These are phyloP conservation scores for Yarrowia sp. DNA, from an alignment of 805 yeast genomes.

Conservation along the genomic window DNA sequence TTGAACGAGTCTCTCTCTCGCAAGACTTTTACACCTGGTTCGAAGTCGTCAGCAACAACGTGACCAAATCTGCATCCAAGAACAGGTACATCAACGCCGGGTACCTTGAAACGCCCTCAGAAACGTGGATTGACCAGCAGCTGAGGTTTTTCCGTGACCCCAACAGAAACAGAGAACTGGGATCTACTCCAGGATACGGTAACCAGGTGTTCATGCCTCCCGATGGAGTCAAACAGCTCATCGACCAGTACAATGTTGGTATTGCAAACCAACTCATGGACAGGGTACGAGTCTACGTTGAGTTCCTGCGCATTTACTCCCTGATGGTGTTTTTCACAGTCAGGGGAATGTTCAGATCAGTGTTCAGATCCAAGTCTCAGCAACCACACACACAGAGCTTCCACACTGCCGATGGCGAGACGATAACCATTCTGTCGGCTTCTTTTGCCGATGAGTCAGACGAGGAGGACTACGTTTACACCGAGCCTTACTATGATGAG, in stretches of 20 bases:
- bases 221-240: constrained; percentile 16
- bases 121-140: constrained; percentile 32
- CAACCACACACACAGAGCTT: not conserved
- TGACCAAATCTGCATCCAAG: constrained; percentile 24
- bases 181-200: constrained; percentile 12
- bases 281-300: constrained; percentile 1
- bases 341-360: not conserved
- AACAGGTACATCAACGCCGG: constrained; percentile 35
- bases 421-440: constrained; percentile 21
- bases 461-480: constrained; percentile 15
- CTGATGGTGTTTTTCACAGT: constrained; percentile 11
- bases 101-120: constrained; percentile 20
- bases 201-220: constrained; percentile 36
- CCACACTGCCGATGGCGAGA: constrained; percentile 19
- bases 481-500: constrained; percentile 17
- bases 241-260: constrained; percentile 29
- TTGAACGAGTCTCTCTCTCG: constrained; percentile 20
- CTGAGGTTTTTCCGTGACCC: constrained; percentile 6
- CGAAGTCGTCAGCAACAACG: constrained; percentile 19
- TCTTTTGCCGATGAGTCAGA: constrained; percentile 22
- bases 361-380: constrained; percentile 1
- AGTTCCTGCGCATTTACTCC: constrained; percentile 5
- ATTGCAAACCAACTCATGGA: constrained; percentile 21
- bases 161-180: not conserved
- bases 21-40: constrained; percentile 25